Evolutionary conservation across 345 rosid genomes (phyloP).

Genomic region (Litchi chinensis): DNA sequence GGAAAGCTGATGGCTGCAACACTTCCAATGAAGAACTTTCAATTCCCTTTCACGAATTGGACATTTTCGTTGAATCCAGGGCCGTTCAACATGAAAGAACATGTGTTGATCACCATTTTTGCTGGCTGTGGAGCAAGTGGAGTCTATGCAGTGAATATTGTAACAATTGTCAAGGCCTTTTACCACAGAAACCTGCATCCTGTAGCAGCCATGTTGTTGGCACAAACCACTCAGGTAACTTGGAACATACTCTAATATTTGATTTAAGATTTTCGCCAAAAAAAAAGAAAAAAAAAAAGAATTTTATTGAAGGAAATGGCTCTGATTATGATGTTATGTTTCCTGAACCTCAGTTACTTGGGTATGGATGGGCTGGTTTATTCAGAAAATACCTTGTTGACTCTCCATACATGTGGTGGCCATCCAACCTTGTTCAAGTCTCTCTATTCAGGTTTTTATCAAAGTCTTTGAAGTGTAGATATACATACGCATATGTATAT

Average conservation of each 20-base stretch:
- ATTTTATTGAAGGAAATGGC: no score
- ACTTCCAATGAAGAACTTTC: constrained; percentile 39
- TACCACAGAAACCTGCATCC: constrained; percentile 37
- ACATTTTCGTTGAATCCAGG: constrained; percentile 55
- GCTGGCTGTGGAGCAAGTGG: constrained; percentile 51
- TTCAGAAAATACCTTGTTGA: constrained; percentile 56
- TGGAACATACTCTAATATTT: not conserved
- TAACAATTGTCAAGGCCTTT: constrained; percentile 51
- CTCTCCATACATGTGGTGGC: constrained; percentile 70
- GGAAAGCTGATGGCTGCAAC: constrained; percentile 56
- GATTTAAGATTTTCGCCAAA: not conserved
- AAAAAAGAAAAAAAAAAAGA: no score
- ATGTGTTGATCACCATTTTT: constrained; percentile 59
- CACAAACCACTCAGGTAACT: constrained; percentile 49
- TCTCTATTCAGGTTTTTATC: constrained; percentile 40
- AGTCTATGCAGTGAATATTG: constrained; percentile 44
- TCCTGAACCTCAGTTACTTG: constrained; percentile 40
- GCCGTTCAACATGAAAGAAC: constrained; percentile 56
- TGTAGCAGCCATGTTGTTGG: constrained; percentile 28
- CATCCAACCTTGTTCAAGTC: constrained; percentile 51
- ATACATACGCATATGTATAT: no score
- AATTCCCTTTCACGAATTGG: constrained; percentile 37
- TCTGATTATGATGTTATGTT: not conserved
- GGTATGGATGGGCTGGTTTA: constrained; percentile 64
- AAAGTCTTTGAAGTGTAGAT: not conserved